Base-by-base conservation (phyloP, 495 filamentous ascomycete species). In the Pyrenopolyporus hunteri region DNA sequence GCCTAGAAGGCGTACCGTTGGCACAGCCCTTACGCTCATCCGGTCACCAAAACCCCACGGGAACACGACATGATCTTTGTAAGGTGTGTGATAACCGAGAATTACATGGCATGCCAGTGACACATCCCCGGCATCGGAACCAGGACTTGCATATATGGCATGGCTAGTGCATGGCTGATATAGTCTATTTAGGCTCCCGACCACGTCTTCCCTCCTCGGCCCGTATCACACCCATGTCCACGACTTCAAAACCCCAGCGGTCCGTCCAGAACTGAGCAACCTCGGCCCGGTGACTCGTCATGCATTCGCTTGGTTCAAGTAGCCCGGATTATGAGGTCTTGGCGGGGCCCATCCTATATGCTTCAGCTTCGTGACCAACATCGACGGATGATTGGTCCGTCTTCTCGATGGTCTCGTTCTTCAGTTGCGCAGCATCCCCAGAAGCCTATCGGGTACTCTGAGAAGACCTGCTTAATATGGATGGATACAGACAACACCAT, bases 91-190 rank as follows among this genome's bases (percentile, higher is more conserved):
- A 35, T 10, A 26, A 42, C 46, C 45, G 45, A 43, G 48, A 58
- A 42, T 44, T 49, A 32, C n/a, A 7, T 39, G 47, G n/a, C 33
- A 52, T 57, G 54, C 29, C 61, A 35, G 25, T 44, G 55, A 39
- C 45, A 45, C n/a, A n/a, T 57, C 39, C 32, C 32, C 20, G 52
- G 32, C 45, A 59, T 43, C 32, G 59, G 47, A 53, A 48, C 53
- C 45, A 64, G 43, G 20, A 39, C 23, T n/a, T 28, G 22, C 33
- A 32, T 43, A 59, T 53, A 25, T 26, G 50, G 44, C 46, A 46
- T 59, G 50, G 50, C 35, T 33, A 57, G 42, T 48, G 53, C 53
- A 64, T 53, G 52, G 20, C 53, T 40, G 48, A 53, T n/a, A 48
- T 47, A 26, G 17, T 33, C 39, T 33, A 20, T 46, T 37, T 13